Percentiles rank a stretch among this genome's conserved stretches.
These are phyloP conservation scores for Trichoderma parareesei DNA, from an alignment of 495 filamentous ascomycete genomes.

Conservation along the genomic window DNA sequence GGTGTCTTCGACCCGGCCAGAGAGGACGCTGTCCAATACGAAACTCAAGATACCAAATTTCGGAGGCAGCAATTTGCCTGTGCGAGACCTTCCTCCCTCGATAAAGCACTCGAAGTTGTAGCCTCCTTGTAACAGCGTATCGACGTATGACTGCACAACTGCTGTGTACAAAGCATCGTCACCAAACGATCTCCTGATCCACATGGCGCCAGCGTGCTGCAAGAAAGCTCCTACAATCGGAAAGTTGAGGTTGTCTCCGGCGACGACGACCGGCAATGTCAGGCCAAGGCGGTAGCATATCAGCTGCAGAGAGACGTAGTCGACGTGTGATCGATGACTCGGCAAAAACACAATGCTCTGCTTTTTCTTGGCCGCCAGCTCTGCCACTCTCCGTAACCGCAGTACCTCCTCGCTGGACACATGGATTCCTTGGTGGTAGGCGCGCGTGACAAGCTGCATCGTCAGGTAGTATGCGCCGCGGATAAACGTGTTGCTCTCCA, in stretches of 20 bases:
- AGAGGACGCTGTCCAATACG: constrained; percentile 79
- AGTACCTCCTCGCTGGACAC: constrained; percentile 91
- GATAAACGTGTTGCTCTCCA: constrained; percentile 92
- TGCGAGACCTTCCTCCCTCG: constrained; percentile 85
- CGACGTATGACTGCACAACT: constrained; percentile 90
- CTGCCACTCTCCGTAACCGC: constrained; percentile 69
- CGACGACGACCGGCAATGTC: constrained; percentile 83
- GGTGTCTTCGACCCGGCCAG: constrained; percentile 80
- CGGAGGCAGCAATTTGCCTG: constrained; percentile 84
- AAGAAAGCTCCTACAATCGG: constrained; percentile 82
- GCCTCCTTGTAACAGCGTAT: constrained; percentile 80
- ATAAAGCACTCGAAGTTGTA: constrained; percentile 97
- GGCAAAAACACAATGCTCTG: constrained; percentile 95
- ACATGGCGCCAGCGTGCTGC: constrained; percentile 96
- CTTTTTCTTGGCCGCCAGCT: constrained; percentile 73
- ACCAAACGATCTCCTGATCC: constrained; percentile 86
- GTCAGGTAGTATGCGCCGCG: constrained; percentile 80
- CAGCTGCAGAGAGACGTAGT: constrained; percentile 88
- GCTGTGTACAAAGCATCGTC: constrained; percentile 86
- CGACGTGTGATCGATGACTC: constrained; percentile 88
- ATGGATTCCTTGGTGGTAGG: constrained; percentile 97
- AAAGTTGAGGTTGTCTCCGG: constrained; percentile 94
- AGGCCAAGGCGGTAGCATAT: constrained; percentile 92
- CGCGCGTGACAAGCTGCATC: constrained; percentile 81
- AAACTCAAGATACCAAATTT: constrained; percentile 97